Evolutionary conservation across 1,139 yeast species (phyloP), one percentile per base, ranked within the genome.

Genomic region (Tardiomyces digboiensis): DNA sequence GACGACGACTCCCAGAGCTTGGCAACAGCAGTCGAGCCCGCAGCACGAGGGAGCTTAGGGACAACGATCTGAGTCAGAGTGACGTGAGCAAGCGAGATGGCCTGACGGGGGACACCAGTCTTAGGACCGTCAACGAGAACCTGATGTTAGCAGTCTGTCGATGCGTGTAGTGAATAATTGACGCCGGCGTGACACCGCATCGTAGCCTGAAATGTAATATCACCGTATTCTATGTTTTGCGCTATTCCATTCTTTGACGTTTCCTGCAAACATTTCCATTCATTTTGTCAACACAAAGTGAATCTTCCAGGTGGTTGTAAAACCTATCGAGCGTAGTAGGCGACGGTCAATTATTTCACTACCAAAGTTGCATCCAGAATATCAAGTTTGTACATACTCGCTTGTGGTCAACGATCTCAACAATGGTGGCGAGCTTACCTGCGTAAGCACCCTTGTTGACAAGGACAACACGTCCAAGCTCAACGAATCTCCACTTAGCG

Each of bases 401-500:
- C 83, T 86, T 88, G 81, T 89, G 96, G 80, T 93, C 97, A 70
- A 93, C 86, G 76, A 93, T 87, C 80, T 93, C 98, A 67, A 88
- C 80, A 66, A 88, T 80, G 70, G 93, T 76, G 65, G 96, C 97
- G 69, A 88, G 77, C 74, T 84, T 82, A 65, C 85, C 85, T 55
- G 76, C 68, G 61, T 61, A 64, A 53, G 68, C 64, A 58, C 83
- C 82, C 76, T 80, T 76, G 80, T 80, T 74, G 71, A 91, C 71
- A 70, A 89, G 83, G 74, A 89, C 96, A 70, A 93, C 87, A 79
- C 98, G 96, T 72, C 99, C 99, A 69, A 89, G 85, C 80, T 91
- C 96, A 72, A 93, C 98, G 71, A 79, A 82, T 84, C 97, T 87
- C 97, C 97, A 89, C 89, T 85, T 86, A 74, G 95, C 79, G 72